These are phyloP conservation scores for Aspergillus cristatus DNA, from an alignment of 495 filamentous ascomycete species.

Conservation along the genomic window DNA sequence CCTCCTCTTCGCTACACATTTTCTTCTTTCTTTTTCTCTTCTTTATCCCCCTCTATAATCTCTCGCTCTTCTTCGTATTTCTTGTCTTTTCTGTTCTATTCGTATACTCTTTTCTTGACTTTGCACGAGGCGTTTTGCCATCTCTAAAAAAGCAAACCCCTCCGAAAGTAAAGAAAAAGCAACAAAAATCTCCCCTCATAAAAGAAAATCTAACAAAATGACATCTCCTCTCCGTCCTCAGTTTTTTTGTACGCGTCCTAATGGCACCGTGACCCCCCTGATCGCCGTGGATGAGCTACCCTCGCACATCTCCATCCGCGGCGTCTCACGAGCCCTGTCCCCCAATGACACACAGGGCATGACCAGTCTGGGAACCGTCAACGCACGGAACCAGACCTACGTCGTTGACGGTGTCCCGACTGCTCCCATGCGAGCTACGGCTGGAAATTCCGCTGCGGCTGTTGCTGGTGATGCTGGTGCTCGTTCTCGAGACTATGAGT, in stretches of 20 bases:
- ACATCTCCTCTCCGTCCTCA: slow-evolving; percentile 23
- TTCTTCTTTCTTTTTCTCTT: slow-evolving; percentile 4
- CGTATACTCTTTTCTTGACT: slow-evolving; percentile 1
- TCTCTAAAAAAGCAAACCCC: not conserved
- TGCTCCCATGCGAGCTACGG: no score
- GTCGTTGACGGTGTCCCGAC: slow-evolving; percentile 18
- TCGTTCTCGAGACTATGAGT: slow-evolving; percentile 13
- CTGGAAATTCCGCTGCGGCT: slow-evolving; percentile 8
- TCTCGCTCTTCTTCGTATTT: slow-evolving; percentile 4
- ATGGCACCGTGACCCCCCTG: slow-evolving; percentile 51
- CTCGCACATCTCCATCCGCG: slow-evolving; percentile 22
- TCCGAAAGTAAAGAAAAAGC: not conserved
- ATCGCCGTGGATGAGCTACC: slow-evolving; percentile 59
- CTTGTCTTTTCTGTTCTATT: slow-evolving; percentile 5
- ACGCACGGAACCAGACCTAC: slow-evolving; percentile 22
- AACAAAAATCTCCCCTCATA: no score
- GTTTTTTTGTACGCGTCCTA: slow-evolving; percentile 49
- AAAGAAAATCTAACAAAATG: slow-evolving; percentile 5
- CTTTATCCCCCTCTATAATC: slow-evolving; percentile 7
- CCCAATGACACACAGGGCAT: slow-evolving; percentile 34
- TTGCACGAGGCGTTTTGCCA: not conserved
- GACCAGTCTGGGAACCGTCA: slow-evolving; percentile 33
- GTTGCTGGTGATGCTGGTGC: slow-evolving; percentile 6
- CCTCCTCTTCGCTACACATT: slow-evolving; percentile 5
- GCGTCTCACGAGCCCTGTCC: slow-evolving; percentile 23